These are phyloP conservation scores for Mycosarcoma maydis DNA, from an alignment of 1,284 basidiomycete genomes.

Conservation along the genomic window DNA sequence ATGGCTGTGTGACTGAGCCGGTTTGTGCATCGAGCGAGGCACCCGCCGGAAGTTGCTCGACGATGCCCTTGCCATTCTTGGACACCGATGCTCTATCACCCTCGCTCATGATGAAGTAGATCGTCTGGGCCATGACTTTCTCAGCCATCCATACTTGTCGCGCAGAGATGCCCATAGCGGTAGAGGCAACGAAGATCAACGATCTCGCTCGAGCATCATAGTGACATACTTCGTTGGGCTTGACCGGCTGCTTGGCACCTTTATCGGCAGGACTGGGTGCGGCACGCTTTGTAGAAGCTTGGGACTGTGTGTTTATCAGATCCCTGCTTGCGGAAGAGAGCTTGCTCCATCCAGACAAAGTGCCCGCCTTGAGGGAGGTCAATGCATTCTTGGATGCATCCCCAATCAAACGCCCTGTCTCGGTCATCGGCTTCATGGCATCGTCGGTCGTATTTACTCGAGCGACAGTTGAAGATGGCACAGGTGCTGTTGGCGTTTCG, in stretches of 20 bases:
- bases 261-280: conserved; percentile 1
- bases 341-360: conserved; percentile 39
- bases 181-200: conserved; percentile 54
- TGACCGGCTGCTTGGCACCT: conserved; percentile 34
- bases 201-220: conserved; percentile 59
- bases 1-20: conserved; percentile 30
- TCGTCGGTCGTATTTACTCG: conserved; percentile 7
- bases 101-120: conserved; percentile 59
- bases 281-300: neutral
- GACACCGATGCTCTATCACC: conserved; percentile 41
- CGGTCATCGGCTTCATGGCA: conserved; percentile 14
- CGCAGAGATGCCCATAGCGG: conserved; percentile 50
- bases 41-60: conserved; percentile 40
- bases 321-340: conserved; percentile 40
- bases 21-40: conserved; percentile 41
- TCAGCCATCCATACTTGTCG: conserved; percentile 53
- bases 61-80: conserved; percentile 48
- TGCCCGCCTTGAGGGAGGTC: conserved; percentile 35
- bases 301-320: conserved; percentile 13
- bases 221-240: conserved; percentile 61
- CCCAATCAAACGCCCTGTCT: conserved; percentile 23
- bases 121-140: conserved; percentile 58
- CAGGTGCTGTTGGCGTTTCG: neutral
- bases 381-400: conserved; percentile 40
- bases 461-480: neutral